Conservation (phyloP, 306 rosid species). For the Purshia tridentata region DNA sequence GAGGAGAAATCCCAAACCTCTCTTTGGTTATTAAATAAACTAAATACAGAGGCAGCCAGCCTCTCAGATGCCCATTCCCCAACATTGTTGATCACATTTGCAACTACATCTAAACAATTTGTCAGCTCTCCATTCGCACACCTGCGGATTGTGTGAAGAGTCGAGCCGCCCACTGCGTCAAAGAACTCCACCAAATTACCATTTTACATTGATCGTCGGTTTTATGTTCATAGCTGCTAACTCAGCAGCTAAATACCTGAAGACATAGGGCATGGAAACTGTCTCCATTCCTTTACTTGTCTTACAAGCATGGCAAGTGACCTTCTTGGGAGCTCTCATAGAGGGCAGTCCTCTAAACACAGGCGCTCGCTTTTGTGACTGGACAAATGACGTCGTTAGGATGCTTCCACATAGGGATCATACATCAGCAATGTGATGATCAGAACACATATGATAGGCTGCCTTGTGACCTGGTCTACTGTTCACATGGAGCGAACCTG, state of each 20-base stretch:
- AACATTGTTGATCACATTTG: too few species aligned
- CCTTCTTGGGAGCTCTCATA: conserved; percentile 53
- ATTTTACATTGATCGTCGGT: not conserved
- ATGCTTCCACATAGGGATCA: conserved; percentile 84
- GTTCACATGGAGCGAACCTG: conserved; percentile 95
- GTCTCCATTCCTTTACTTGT: conserved; percentile 88
- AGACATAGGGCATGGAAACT: conserved; percentile 91
- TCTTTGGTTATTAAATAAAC: too few species aligned
- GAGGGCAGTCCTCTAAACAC: conserved; percentile 73
- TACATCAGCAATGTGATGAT: conserved; percentile 87
- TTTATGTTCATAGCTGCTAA: conserved; percentile 86
- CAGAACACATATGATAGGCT: conserved; percentile 90
- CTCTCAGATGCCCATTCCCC: too few species aligned
- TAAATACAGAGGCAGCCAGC: too few species aligned
- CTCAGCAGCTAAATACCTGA: conserved; percentile 89
- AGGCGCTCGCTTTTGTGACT: conserved; percentile 46
- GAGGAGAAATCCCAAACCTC: too few species aligned
- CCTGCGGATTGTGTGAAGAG: not conserved
- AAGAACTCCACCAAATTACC: not conserved
- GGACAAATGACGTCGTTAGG: conserved; percentile 57
- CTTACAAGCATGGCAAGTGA: conserved; percentile 66
- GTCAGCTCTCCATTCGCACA: not conserved
- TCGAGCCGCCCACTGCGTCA: not conserved
- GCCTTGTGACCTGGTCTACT: conserved; percentile 72
- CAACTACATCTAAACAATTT: too few species aligned